These are phyloP conservation scores for Wallacemonas rigidus DNA, from an alignment of 208 protist species.

Conservation along the genomic window DNA sequence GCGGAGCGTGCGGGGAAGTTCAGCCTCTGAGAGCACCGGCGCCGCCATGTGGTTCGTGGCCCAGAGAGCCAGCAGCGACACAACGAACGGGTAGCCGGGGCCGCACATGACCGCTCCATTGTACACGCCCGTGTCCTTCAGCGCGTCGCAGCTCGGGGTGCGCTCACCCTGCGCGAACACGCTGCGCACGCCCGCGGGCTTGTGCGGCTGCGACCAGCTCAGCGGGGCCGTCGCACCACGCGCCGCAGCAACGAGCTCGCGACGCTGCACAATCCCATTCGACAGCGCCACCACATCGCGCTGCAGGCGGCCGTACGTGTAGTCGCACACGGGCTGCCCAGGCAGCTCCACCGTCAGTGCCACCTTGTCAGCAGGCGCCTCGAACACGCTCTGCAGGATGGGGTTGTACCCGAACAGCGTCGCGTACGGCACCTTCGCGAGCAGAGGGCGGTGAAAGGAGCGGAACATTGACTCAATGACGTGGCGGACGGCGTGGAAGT, in stretches of 20 bases:
- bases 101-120: conserved; percentile 57
- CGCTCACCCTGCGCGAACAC: conserved; percentile 63
- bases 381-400: conserved; percentile 73
- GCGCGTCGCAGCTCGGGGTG: conserved; percentile 62
- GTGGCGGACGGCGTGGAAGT: neutral
- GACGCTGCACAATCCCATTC: conserved; percentile 51
- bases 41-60: conserved; percentile 72
- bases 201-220: conserved; percentile 68
- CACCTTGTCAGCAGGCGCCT: conserved; percentile 49
- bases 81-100: conserved; percentile 72
- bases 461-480: conserved; percentile 42
- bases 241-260: conserved; percentile 42
- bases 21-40: neutral
- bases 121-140: conserved; percentile 74
- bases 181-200: conserved; percentile 54
- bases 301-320: conserved; percentile 82
- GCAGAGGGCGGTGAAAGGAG: conserved; percentile 11
- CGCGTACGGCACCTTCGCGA: conserved; percentile 67
- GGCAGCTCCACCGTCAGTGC: conserved; percentile 76
- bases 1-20: neutral
- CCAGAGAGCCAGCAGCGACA: conserved; percentile 76
- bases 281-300: conserved; percentile 75
- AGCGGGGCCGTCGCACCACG: conserved; percentile 34
- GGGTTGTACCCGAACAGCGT: conserved; percentile 76
- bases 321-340: conserved; percentile 26